Evolutionary conservation across 371 early-diverging fungal genomes (phyloP).

Genomic region (Dichotomocladium elegans): DNA sequence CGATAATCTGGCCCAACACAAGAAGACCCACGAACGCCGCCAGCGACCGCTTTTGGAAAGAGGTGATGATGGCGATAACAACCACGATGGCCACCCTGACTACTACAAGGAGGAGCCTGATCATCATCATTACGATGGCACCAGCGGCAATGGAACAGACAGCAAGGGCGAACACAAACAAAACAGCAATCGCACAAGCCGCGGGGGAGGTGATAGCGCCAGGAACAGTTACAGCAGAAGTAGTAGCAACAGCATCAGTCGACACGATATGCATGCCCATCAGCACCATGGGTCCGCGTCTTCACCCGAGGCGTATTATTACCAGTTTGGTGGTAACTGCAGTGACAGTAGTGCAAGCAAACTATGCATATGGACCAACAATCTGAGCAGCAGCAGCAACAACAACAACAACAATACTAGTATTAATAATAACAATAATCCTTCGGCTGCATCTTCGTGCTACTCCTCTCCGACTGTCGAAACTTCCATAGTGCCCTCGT

Average conservation of each 20-base stretch:
- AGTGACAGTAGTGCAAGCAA: background rate
- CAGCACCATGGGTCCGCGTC: background rate
- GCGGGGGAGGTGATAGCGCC: too few relatives aligned
- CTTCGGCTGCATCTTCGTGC: conserved; percentile 11
- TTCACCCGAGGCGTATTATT: background rate
- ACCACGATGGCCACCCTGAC: too few relatives aligned
- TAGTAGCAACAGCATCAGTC: background rate
- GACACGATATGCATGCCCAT: background rate
- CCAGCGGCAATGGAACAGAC: too few relatives aligned
- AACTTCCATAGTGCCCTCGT: background rate
- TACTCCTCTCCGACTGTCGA: conserved; percentile 7
- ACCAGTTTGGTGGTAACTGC: background rate
- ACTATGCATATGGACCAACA: background rate
- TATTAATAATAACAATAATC: background rate
- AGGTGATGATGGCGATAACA: background rate
- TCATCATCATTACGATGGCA: too few relatives aligned
- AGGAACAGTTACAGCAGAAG: background rate
- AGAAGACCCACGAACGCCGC: conserved; percentile 65
- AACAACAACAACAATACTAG: background rate
- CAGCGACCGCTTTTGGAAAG: conserved; percentile 3
- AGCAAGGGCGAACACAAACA: background rate
- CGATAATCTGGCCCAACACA: conserved; percentile 82
- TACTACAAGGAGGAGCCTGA: too few relatives aligned
- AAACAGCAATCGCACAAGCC: background rate
- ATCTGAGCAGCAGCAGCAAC: background rate